These are phyloP conservation scores for Elymus sibiricus DNA, from an alignment of 176 grass and related monocot genomes.

Conservation along the genomic window DNA sequence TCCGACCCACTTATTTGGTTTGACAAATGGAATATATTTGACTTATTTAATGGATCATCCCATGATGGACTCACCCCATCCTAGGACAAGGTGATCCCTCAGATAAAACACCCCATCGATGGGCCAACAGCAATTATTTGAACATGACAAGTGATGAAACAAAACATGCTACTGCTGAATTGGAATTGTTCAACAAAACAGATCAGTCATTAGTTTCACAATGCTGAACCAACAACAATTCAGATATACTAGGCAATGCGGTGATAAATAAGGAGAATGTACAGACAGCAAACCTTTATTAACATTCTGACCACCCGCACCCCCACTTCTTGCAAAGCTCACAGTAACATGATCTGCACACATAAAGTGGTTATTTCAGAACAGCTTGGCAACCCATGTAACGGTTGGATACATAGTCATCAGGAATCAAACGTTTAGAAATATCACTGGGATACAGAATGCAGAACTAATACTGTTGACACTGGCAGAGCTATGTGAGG, in stretches of 20 bases:
- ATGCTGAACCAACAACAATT: background rate
- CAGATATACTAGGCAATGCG: background rate
- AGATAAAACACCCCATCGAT: background rate
- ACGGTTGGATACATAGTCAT: background rate
- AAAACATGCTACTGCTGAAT: background rate
- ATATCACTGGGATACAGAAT: background rate
- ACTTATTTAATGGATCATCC: background rate
- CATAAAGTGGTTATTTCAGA: constrained; percentile 21
- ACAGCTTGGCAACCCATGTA: constrained; percentile 10
- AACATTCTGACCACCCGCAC: constrained; percentile 96
- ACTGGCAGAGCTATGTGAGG: background rate
- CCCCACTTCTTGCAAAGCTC: constrained; percentile 97
- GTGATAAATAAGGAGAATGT: background rate
- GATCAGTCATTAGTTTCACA: background rate
- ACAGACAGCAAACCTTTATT: constrained; percentile 67
- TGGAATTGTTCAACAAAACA: background rate
- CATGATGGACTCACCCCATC: background rate
- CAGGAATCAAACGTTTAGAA: background rate
- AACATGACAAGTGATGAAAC: background rate
- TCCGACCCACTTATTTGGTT: background rate
- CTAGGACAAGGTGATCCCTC: background rate
- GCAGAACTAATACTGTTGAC: background rate
- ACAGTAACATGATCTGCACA: constrained; percentile 76
- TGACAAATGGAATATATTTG: background rate
- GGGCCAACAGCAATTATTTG: background rate